Base-by-base conservation (phyloP, 1,284 basidiomycete species). In the Coniferiporia weirii region DNA sequence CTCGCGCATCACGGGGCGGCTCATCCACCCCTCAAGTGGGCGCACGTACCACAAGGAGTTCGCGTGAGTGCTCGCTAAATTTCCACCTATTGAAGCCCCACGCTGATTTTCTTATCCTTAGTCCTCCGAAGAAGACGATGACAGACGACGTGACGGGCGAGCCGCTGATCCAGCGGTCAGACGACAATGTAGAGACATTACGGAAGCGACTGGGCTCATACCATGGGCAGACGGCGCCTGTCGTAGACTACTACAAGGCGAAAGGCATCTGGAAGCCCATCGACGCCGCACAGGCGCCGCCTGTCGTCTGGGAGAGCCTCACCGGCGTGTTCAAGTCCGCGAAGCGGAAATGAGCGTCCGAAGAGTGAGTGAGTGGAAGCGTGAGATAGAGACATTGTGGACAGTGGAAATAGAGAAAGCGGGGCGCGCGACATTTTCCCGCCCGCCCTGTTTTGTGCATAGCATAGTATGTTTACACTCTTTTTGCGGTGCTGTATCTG, bases 41-140 rank as follows among this genome's bases (percentile, higher is more conserved):
- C 80, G 96, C 63, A 89, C 87, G 58, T 99, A 99, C 76, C 96
- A 99, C 83, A 89, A 80, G 68, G 93, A 97, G 73, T 99, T 96
- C 83, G 81, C 84, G 93, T 96, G 70, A 73, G 91, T 83, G n/a
- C 45, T 45, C 50, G 8, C 47, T 22, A 19, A 36, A 5, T 27
- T 27, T 27, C 27, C 5, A 27, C 5, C 36, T 34, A 35, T 15
- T 52, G 32, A 10, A n/a, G 27, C 27, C 27, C 27, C 3, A 27
- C 5, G 27, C 27, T 27, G 27, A 27, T 27, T 27, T 27, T 2
- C 27, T 27, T 3, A 20, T 19, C 3, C 57, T 54, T 65, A 96
- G 92, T 77, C 96, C 96, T 10, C 96, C 96, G 47, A 98, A 98
- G 82, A 97, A 97, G 75, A 68, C 87, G 50, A 92, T 94, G 83